Percentiles rank a stretch among this genome's conserved stretches.
Evolutionary conservation across 441 rosid species (phyloP).

Genomic region (Daphne laureola): DNA sequence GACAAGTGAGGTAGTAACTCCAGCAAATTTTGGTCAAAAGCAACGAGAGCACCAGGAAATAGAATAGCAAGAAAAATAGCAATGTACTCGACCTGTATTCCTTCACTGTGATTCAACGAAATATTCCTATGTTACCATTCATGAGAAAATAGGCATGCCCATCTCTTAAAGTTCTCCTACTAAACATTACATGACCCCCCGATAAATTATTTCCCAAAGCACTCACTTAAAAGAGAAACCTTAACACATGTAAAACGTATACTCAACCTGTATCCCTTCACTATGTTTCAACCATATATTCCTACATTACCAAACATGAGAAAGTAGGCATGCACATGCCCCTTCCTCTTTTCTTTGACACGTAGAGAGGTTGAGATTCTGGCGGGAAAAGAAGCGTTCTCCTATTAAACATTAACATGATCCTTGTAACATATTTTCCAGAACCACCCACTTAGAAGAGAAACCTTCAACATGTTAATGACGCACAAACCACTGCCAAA

Average conservation of each 20-base stretch:
- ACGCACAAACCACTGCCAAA: too few relatives aligned
- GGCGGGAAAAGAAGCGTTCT: background rate
- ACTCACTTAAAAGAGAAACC: background rate
- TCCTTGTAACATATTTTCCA: too few relatives aligned
- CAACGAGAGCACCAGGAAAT: conserved; percentile 89
- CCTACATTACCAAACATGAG: conserved; percentile 34
- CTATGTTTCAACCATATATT: conserved; percentile 47
- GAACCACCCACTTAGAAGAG: background rate
- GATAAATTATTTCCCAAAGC: too few relatives aligned
- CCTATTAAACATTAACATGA: too few relatives aligned
- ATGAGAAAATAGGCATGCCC: conserved; percentile 23
- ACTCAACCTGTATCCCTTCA: conserved; percentile 75
- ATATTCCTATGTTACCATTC: conserved; percentile 29
- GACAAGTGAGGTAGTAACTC: conserved; percentile 40
- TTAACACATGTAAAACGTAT: conserved; percentile 12
- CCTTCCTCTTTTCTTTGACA: too few relatives aligned
- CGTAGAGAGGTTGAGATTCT: too few relatives aligned
- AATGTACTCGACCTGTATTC: conserved; percentile 66
- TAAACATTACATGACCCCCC: too few relatives aligned
- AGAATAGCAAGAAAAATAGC: conserved; percentile 69
- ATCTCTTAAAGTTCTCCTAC: too few relatives aligned
- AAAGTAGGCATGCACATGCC: conserved; percentile 12
- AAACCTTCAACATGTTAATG: too few relatives aligned
- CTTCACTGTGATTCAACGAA: conserved; percentile 67
- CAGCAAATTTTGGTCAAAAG: conserved; percentile 58